Evolutionary conservation across 2,329 filamentous ascomycete species (phyloP), one percentile per base, ranked within the genome.

Genomic region (Penicillium italicum): DNA sequence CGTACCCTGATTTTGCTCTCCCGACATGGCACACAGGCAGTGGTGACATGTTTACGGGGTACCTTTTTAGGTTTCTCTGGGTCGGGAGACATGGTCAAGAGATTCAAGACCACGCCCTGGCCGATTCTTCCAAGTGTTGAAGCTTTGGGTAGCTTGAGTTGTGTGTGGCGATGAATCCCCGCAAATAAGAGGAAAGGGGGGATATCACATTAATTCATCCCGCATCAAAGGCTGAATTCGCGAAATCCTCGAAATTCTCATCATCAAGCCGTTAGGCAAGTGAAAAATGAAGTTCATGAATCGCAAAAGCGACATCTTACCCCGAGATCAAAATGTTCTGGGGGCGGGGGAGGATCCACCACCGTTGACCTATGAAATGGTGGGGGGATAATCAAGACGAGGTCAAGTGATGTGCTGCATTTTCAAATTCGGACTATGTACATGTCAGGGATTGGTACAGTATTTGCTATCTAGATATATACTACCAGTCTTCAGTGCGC

Each of bases 1-100:
- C 69, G 55, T 67, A 76, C 75, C 61, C 74, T 72, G 57, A 77
- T 73, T 47, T 77, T 77, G 59, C 75, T 77, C 61, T 77, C 75
- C 24, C 75, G 72, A 56, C 75, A 77, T 24, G 74, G 72, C 30
- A 77, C 74, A 53, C 75, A 77, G 10, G 75, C 75, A 1, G 75
- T 77, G 2, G 75, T 77, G 60, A 77, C 73, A 59, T 77, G 74
- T 59, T 75, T 77, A 49, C 75, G 69, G 20, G 67, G 68, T 9
- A 65, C 55, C 62, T 66, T 71, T 50, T 68, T 71, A n/a, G 60
- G 53, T 59, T 65, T 68, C 41, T 66, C 64, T 36, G 61, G 51
- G 16, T 63, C 61, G 36, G 63, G 55, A 50, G 69, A 64, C 65
- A 67, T 69, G 53, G 22, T 54, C 49, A 47, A 50, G 40, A 30